Evolutionary conservation across 108 stramenopile genomes (phyloP), one percentile per base, ranked within the genome.

Genomic region (Schizochytrium sp.): DNA sequence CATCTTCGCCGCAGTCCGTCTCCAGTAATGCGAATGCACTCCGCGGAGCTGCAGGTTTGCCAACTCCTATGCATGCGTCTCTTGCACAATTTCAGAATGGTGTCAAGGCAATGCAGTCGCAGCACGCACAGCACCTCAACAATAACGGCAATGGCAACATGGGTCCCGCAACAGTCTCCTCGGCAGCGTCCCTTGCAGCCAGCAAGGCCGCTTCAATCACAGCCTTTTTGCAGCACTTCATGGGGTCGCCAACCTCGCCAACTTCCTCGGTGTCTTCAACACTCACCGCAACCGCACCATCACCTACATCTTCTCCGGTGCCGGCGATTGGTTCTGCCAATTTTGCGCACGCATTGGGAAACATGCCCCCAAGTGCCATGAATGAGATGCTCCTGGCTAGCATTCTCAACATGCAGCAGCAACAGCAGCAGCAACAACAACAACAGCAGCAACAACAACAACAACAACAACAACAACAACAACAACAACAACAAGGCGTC

Each of bases 381-480:
- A 72, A 4, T 49, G 45, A 72, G 5, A 42, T 46, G 5, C 41
- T 46, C 44, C 41, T 46, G 15, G 45, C 41, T 17, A 42, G 19
- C 44, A 42, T 46, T 17, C 7, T 17, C 72, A 72, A 46, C 72
- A 72, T 46, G 45, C 72, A 72, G 50, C 13, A 72, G 45, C 72
- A 72, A n/a, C 72, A 72, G 45, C 72, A 72, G 45, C 72, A 72
- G 2, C 72, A 72, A 12, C 61, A 64, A 12, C 61, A 64, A 64
- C 58, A 64, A 12, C 61, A 64, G 4, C 61, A 64, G 42, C 61
- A 64, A 64, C 61, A 15, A 69, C 64, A 69, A 69, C 64, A 15
- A 69, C 64, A 69, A 69, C 64, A 64, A n/a, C 8, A 69, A 69
- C 64, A 69, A 46, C 72, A 72, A 40, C 72, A 72, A 45, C 72